Evolutionary conservation across 148 eudicot genomes (phyloP), one percentile per base, ranked within the genome.

Genomic region (Persicaria maculosa): DNA sequence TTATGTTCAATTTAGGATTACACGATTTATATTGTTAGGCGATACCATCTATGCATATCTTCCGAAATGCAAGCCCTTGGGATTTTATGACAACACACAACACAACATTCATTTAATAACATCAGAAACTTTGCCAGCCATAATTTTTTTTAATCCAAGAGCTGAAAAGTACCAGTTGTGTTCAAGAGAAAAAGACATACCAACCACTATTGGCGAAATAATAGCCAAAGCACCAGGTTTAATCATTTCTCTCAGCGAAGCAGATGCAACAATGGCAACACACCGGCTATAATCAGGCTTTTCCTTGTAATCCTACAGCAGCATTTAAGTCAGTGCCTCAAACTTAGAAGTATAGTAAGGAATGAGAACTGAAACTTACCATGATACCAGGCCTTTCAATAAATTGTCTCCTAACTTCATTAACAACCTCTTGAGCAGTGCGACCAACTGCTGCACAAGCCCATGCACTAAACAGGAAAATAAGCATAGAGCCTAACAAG

Each of bases 361-460:
- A 36, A 43, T 12, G 9, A 65, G 70, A 65, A 43, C 46, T 52
- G 44, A 43, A 15, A 82, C 85, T 74, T 72, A 92, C 99, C 99
- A 95, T 95, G 74, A 95, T 95, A 62, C 99, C 97, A 44, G 99
- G 99, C 83, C 98, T 88, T 86, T 95, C 99, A 70, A 89, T 88
- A 76, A 95, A 95, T 81, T 95, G 99, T 72, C 99, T 90, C 84
- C 99, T 87, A 22, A 95, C 99, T 89, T 95, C 99, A 68, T 91
- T 95, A 47, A 95, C 99, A 75, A 95, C 99, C 84, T 95, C 99
- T 77, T 95, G 99, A 75, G 99, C 97, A 78, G 93, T 92, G 77
- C 99, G 91, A 12, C 99, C 99, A 79, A 92, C 99, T 44, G 99
- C 97, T 79, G 99, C 44, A 82, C 99, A 95, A 40, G 99, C 99